Evolutionary conservation across 768 basidiomycete genomes (phyloP), one percentile per base, ranked within the genome.

Genomic region (Leccinum rimulosum): DNA sequence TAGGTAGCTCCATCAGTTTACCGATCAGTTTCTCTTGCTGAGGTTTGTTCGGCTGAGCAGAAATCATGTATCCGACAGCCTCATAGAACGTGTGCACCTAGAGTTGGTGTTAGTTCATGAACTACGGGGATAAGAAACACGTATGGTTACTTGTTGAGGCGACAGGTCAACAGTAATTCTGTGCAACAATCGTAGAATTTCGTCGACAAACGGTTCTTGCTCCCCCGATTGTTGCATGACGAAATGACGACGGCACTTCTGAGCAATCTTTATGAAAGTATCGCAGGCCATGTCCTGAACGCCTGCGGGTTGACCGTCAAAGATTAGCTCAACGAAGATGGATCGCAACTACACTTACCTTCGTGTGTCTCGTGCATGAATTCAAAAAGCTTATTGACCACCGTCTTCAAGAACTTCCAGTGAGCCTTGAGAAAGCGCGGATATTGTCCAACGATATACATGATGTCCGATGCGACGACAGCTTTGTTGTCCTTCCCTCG

Each of bases 251-350:
- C 95, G 83, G 73, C 95, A 98, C 74, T 98, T 99, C 73, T 99
- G 97, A 25, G 97, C 94, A 66, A 99, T 99, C 77, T 98, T 99
- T 80, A 99, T 98, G 76, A 99, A 99, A 0, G 97, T 99, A 73
- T 99, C 97, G 76, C 97, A 99, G 50, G 97, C 97, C 97, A 99
- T 99, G 77, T 99, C 97, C 74, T 99, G 97, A 11, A 99, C 97
- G 78, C 95, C 93, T 92, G 65, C 45, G 61, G 17, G 49, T 31
- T 19, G 38, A 51, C 31, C 27, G 52, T 40, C 35, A 38, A 14
- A 57, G 10, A 36, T 57, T n/a, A 66, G 55, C 49, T 50, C 31
- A 38, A 43, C n/a, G 30, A 61, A n/a, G 51, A 25, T 7, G 12
- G 7, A 31, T 38, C 10, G 19, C 30, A 7, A 33, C 33, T 28